Percentiles rank a stretch among this genome's conserved stretches.
These are phyloP conservation scores for Oxalis stricta DNA, from an alignment of 441 rosid genomes.

Conservation along the genomic window DNA sequence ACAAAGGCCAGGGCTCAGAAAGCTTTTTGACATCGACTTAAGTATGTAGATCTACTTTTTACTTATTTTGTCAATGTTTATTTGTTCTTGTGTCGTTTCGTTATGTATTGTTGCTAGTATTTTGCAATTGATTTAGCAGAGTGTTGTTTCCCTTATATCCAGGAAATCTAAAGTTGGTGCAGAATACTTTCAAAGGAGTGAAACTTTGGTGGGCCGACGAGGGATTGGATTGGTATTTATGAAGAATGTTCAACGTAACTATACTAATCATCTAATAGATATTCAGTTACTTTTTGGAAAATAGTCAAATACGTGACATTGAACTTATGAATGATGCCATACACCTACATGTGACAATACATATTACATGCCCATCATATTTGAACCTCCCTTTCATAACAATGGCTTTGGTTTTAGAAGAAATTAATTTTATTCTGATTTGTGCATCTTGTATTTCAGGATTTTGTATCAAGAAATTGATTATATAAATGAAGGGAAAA, in stretches of 20 bases:
- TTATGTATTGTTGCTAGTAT: background rate
- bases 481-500: slow-evolving; percentile 92
- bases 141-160: slow-evolving; percentile 5
- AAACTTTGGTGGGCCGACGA: slow-evolving; percentile 98
- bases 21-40: slow-evolving; percentile 93
- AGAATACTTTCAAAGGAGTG: slow-evolving; percentile 90
- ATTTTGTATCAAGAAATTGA: slow-evolving; percentile 77
- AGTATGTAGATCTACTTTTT: too few relatives aligned
- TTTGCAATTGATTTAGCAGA: background rate
- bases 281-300: too few relatives aligned
- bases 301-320: too few relatives aligned
- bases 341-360: too few relatives aligned
- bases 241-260: slow-evolving; percentile 93
- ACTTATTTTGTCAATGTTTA: too few relatives aligned
- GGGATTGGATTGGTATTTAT: slow-evolving; percentile 99
- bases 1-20: slow-evolving; percentile 93
- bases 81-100: background rate
- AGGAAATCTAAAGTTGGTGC: slow-evolving; percentile 98
- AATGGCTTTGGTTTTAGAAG: too few relatives aligned
- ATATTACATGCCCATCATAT: too few relatives aligned
- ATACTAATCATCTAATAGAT: too few relatives aligned
- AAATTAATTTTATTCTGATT: too few relatives aligned
- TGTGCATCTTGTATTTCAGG: too few relatives aligned
- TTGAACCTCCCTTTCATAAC: too few relatives aligned
- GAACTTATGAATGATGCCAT: too few relatives aligned